Conservation (phyloP, 306 rosid species). For the Quercus robur region DNA sequence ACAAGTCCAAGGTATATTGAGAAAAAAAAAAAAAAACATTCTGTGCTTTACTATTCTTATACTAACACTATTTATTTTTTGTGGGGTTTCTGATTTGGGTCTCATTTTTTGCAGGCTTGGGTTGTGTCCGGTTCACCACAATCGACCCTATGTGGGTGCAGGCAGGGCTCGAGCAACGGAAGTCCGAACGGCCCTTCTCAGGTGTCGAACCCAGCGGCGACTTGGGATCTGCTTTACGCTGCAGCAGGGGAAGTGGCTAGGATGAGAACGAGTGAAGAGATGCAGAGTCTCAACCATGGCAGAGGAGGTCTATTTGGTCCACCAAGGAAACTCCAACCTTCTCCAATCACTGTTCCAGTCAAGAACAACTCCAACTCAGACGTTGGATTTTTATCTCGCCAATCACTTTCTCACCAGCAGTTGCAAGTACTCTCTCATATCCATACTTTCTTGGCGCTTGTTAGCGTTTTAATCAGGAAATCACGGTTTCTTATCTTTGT, state of each 20-base stretch:
- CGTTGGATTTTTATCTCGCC: constrained; percentile 24
- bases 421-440: constrained; percentile 37
- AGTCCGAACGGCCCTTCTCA: constrained; percentile 46
- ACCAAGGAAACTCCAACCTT: constrained; percentile 17
- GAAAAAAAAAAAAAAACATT: not conserved
- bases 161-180: constrained; percentile 51
- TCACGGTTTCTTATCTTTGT: not conserved
- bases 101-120: constrained; percentile 18
- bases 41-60: not conserved
- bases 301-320: constrained; percentile 21
- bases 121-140: constrained; percentile 52
- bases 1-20: constrained; percentile 37
- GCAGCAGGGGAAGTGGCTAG: constrained; percentile 67
- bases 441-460: not conserved
- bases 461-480: not conserved
- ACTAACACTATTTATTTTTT: not conserved
- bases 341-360: constrained; percentile 25
- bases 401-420: constrained; percentile 44
- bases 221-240: constrained; percentile 68
- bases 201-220: constrained; percentile 28
- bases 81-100: not conserved
- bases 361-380: constrained; percentile 25
- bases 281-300: constrained; percentile 7
- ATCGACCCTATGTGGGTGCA: constrained; percentile 62
- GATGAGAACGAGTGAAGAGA: constrained; percentile 45